phyloP scores from a whole-genome alignment of 208 protist genomes.

The Acanthamoeba rhysodes region DNA sequence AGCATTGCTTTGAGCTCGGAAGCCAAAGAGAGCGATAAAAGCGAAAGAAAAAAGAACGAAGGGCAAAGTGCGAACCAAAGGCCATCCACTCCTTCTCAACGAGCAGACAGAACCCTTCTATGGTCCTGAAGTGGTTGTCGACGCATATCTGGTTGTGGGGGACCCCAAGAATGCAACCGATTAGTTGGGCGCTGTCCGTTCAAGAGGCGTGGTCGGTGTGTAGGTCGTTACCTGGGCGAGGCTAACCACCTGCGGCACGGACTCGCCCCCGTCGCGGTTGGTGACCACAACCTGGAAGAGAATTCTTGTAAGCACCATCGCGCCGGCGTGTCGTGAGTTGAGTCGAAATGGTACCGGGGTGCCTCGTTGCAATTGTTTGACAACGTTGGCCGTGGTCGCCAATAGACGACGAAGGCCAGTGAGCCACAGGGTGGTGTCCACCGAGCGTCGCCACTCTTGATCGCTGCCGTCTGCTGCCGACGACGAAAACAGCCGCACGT shows the following conservation, averaged over 20 bases:
- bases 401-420: background rate
- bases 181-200: too few relatives aligned
- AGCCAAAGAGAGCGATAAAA: too few relatives aligned
- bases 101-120: conserved; percentile 94
- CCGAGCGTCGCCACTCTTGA: background rate
- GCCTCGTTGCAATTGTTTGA: background rate
- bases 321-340: too few relatives aligned
- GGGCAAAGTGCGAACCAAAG: conserved; percentile 73
- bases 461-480: background rate
- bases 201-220: background rate
- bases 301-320: too few relatives aligned
- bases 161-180: too few relatives aligned
- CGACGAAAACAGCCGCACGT: background rate
- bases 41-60: too few relatives aligned
- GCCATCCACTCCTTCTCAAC: conserved; percentile 95
- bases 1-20: too few relatives aligned
- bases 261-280: background rate
- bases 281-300: background rate
- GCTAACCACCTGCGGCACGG: conserved; percentile 3
- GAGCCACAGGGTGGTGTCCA: background rate
- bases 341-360: background rate
- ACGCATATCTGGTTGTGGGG: conserved; percentile 79
- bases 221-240: background rate
- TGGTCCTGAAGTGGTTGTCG: conserved; percentile 95
- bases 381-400: background rate